These are phyloP conservation scores for Gyrodon lividus DNA, from an alignment of 768 basidiomycete species.

Conservation along the genomic window DNA sequence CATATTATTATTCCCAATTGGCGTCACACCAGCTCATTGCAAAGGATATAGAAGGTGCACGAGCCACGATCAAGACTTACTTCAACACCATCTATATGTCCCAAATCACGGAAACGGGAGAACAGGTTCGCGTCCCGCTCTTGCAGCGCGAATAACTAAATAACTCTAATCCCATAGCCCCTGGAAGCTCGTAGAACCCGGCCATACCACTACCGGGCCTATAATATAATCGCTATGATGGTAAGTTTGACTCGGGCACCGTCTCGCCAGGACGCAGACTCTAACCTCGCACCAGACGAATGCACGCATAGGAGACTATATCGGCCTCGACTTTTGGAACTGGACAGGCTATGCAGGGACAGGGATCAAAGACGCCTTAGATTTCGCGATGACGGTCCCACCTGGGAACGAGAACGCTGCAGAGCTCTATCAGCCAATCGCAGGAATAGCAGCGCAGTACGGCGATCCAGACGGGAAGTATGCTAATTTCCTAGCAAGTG, in stretches of 20 bases:
- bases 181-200: conserved; percentile 58
- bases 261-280: background rate
- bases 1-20: conserved; percentile 62
- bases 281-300: conserved; percentile 42
- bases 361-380: conserved; percentile 58
- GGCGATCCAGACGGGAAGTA: conserved; percentile 66
- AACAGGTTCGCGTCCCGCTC: conserved; percentile 41
- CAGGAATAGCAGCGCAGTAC: conserved; percentile 54
- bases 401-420: conserved; percentile 32
- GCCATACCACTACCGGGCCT: conserved; percentile 66
- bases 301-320: conserved; percentile 51
- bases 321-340: conserved; percentile 48
- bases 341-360: conserved; percentile 46
- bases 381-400: conserved; percentile 51
- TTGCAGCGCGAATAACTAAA: background rate
- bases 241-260: conserved; percentile 34
- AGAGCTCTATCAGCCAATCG: conserved; percentile 58
- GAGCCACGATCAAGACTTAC: conserved; percentile 44
- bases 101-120: conserved; percentile 58
- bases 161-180: conserved; percentile 37
- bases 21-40: conserved; percentile 55
- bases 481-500: conserved; percentile 42
- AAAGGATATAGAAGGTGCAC: conserved; percentile 49
- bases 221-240: conserved; percentile 69
- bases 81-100: conserved; percentile 48